A percentile compares a stretch with the other conserved stretches of the same genome.
These are phyloP conservation scores for Exophiala calicioides DNA, from an alignment of 2,329 filamentous ascomycete species.

Conservation along the genomic window DNA sequence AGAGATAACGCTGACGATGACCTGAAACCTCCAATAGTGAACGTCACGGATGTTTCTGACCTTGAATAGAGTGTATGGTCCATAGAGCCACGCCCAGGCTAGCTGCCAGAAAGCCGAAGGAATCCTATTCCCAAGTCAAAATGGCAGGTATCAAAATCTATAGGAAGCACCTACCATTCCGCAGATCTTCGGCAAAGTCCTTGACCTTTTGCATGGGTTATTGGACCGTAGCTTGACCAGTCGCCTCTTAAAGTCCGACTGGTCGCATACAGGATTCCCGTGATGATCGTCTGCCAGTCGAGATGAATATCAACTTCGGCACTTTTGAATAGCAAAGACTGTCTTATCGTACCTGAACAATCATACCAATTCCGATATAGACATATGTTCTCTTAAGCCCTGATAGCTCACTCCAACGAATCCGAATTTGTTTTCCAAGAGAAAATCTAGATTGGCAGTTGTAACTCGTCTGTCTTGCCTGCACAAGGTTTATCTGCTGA, in stretches of 20 bases:
- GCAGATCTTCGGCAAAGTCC: constrained; percentile 12
- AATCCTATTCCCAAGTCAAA: no score
- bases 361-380: constrained; percentile 7
- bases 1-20: constrained; percentile 48
- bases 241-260: constrained; percentile 7
- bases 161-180: no score
- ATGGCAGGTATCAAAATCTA: no score
- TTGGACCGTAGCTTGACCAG: constrained; percentile 9
- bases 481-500: constrained; percentile 3
- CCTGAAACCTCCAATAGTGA: constrained; percentile 63
- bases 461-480: no score
- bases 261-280: constrained; percentile 6
- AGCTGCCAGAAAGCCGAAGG: constrained; percentile 65
- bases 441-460: not conserved
- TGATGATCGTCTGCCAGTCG: constrained; percentile 11
- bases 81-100: constrained; percentile 63
- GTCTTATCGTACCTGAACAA: no score
- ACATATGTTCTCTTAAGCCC: constrained; percentile 2
- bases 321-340: no score
- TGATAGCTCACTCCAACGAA: constrained; percentile 2
- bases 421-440: not conserved
- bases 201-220: constrained; percentile 11
- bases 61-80: constrained; percentile 60
- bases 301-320: no score
- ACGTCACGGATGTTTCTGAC: constrained; percentile 61